Conservation (phyloP, 768 basidiomycete genomes). For the Amanita jacksonii region DNA sequence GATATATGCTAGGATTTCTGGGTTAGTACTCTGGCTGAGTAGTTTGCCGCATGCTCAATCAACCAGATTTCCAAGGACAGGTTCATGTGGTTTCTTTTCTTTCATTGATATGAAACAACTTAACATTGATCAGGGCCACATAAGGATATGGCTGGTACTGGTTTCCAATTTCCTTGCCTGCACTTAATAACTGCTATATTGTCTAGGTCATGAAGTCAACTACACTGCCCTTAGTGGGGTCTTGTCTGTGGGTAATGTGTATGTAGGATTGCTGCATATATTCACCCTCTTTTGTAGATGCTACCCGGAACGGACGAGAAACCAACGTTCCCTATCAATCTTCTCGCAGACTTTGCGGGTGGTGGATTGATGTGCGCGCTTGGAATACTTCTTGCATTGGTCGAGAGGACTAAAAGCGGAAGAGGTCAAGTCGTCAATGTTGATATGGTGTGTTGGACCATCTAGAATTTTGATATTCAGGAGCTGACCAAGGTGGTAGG, state of each 20-base stretch:
- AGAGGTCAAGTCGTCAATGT: constrained; percentile 65
- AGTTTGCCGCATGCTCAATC: neutral
- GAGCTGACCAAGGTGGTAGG: constrained; percentile 29
- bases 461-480: constrained; percentile 1
- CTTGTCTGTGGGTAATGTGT: neutral
- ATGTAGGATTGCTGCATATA: constrained; percentile 32
- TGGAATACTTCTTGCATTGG: constrained; percentile 66
- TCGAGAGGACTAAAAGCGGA: constrained; percentile 56
- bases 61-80: constrained; percentile 51
- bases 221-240: constrained; percentile 70
- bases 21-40: constrained; percentile 29
- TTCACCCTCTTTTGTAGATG: constrained; percentile 32
- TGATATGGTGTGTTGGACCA: constrained; percentile 51
- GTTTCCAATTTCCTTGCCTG: neutral
- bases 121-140: constrained; percentile 42
- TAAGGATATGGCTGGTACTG: constrained; percentile 67
- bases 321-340: constrained; percentile 64
- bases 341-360: constrained; percentile 78
- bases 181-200: neutral
- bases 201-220: constrained; percentile 72
- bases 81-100: constrained; percentile 19
- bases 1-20: constrained; percentile 67
- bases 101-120: constrained; percentile 1
- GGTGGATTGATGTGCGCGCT: constrained; percentile 65
- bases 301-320: constrained; percentile 54